Base-by-base conservation (phyloP, 1,284 basidiomycete genomes). In the Tilletia horrida region DNA sequence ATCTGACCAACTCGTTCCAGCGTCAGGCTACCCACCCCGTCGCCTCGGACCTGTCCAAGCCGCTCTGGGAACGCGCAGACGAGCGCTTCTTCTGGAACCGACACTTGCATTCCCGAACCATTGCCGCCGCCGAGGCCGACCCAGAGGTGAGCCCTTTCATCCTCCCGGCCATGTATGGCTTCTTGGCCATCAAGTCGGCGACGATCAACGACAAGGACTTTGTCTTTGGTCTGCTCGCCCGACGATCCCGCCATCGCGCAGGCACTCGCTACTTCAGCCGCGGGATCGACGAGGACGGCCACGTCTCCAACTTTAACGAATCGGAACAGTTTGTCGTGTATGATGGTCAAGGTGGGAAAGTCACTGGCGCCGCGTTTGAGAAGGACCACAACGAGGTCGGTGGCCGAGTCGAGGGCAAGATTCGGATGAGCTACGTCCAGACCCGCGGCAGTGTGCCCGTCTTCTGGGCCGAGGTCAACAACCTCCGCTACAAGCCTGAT, bases 21-120 rank as follows among this genome's bases (percentile, higher is more conserved):
- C 86, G 87, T 62, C 94, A 97, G 82, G 1, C 27, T 1, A 11
- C 27, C 27, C 55, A 59, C 55, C 55, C 55, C 27, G 55, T 59
- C 29, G 55, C 55, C 16, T 88, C 87, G 85, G 83, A 65, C 9
- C 16, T 73, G n/a, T 50, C 61, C 14, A 55, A 85, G 70, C 85
- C 87, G 29, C 84, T 89, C 71, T 93, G 88, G 89, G 75, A 83
- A 67, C 77, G 93, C 87, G 90, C 90, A 40, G 95, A 98, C 76
- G 92, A 96, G 78, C 87, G 95, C 72, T 98, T 98, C 85, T 98
- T 97, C 84, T 98, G 95, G 95, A 98, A 98, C 83, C 91, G 89
- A 87, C 91, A 84, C 72, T 83, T 81, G 44, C 71, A 75, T 68
- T 66, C 70, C 23, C 73, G 71, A 21, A 62, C 81, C 21, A 73